Base-by-base conservation (phyloP, 371 early-diverging fungal genomes). In the Sporodiniella umbellata region DNA sequence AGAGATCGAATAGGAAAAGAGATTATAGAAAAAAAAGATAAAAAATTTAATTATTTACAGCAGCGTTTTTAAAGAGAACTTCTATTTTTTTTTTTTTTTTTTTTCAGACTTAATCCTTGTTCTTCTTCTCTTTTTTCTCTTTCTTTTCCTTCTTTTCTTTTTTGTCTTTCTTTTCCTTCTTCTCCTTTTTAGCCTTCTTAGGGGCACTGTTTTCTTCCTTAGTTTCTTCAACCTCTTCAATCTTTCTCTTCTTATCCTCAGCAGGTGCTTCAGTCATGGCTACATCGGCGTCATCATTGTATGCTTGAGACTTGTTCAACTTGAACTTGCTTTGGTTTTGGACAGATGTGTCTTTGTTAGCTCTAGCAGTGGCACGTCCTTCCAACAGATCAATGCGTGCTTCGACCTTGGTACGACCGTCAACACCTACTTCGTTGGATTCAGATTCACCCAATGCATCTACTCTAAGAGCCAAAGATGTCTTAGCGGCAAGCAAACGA, bases 391-490 rank as follows among this genome's bases (percentile, higher is more conserved):
- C 75, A 63, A 98, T 77, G 40, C 96, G 83, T 37, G 80, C 77
- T 78, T 96, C 98, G 26, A 95, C 70, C 81, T 88, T 87, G 54
- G 83, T 84, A 33, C 96, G 87, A 60, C 82, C 78, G 63, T 87
- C 87, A 53, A 90, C 78, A 61, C 96, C 98, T 33, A 95, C 58
- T 49, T 92, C 93, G 42, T 89, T 79, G 3, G 79, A 71, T 18
- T 86, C 88, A 15, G 78, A 70, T 33, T 97, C 96, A 53, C 94
- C 92, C 28, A 96, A 83, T 22, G 95, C 95, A 79, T 99, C 99
- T 33, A 95, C 87, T 68, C 99, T 89, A 51, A 93, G 86, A 42
- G 93, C 80, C 21, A 99, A 78, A 12, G 98, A 83, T 47, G 95
- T 83, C 85, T 98, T 98, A 51, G 95, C 84, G 33, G 95, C 94